Percentiles rank a stretch among this genome's conserved stretches.
Conservation (phyloP, 805 yeast genomes). For the Barnettozyma botsteinii region DNA sequence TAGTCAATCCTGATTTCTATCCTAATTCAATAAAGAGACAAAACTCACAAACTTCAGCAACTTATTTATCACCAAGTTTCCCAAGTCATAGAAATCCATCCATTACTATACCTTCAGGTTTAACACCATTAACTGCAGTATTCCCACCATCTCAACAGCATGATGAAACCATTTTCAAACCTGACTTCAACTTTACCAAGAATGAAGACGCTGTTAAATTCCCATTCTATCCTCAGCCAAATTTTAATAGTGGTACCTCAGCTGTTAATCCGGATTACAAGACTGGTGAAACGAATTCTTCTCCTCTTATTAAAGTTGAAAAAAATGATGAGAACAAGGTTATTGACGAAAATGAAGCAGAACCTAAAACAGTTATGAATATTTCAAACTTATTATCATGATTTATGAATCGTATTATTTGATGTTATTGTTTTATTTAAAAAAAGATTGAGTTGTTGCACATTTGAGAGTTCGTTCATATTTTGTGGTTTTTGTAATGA, state of each 20-base stretch:
- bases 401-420: no score
- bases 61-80: conserved; percentile 20
- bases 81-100: conserved; percentile 20
- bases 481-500: no score
- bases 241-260: no score
- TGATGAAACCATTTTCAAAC: neutral
- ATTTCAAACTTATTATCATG: conserved; percentile 12
- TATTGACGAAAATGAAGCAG: neutral
- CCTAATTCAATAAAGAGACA: conserved; percentile 28
- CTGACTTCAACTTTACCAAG: conserved; percentile 3
- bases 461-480: no score
- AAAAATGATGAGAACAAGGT: neutral
- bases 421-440: no score
- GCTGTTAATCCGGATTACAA: conserved; percentile 5
- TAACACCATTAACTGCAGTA: conserved; percentile 20
- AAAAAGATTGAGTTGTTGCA: no score
- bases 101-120: conserved; percentile 18
- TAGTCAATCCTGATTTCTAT: conserved; percentile 37
- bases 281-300: conserved; percentile 7
- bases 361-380: conserved; percentile 12
- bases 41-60: conserved; percentile 16
- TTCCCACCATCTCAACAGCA: conserved; percentile 9
- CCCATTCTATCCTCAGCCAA: no score
- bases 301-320: conserved; percentile 6
- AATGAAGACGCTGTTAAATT: neutral